Base-by-base conservation (phyloP, 352 stramenopile genomes). In the Globisporangium nunn region DNA sequence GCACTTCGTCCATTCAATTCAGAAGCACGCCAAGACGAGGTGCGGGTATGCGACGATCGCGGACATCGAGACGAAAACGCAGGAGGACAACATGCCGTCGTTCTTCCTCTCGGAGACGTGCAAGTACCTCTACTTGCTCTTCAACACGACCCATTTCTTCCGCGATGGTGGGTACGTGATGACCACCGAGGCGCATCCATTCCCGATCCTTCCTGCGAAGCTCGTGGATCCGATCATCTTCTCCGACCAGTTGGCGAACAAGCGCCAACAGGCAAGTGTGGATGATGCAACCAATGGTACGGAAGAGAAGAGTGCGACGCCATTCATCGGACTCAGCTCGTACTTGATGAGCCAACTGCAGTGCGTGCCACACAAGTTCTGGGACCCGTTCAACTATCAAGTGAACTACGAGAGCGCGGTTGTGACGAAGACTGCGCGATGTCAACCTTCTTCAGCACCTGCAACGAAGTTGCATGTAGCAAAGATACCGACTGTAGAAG, bases 111-210 rank as follows among this genome's bases (percentile, higher is more conserved):
- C 91, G 11, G 98, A 99, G 74, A 99, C 97, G 12, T 88, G 97
- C 68, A 99, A 99, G 71, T 99, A 99, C 71, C 75, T 99, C 3
- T 99, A 98, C 71, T 62, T 99, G 50, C 89, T 98, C 4, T 99
- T 91, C 53, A 86, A 91, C 63, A 85, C 72, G 45, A 90, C 91
- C 28, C 95, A 98, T 52, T 92, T 96, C 57, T 71, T 98, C 31
- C 78, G 86, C 37, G 61, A 88, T 10, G 72, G 85, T 23, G 81
- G 91, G 39, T 98, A 96, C 74, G 81, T 98, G 28, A 98, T 98
- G 67, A 98, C 95, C 31, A 99, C 96, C 0, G 96, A 99, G 64
- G 96, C 94, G 4, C 96, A 99, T 71, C 92, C 95, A 47, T 95
- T 99, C 67, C 83, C 81, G 6, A 75, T 91, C 8, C 69, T 91